Conservation (phyloP, 768 basidiomycete species). For the Mycena rosella region DNA sequence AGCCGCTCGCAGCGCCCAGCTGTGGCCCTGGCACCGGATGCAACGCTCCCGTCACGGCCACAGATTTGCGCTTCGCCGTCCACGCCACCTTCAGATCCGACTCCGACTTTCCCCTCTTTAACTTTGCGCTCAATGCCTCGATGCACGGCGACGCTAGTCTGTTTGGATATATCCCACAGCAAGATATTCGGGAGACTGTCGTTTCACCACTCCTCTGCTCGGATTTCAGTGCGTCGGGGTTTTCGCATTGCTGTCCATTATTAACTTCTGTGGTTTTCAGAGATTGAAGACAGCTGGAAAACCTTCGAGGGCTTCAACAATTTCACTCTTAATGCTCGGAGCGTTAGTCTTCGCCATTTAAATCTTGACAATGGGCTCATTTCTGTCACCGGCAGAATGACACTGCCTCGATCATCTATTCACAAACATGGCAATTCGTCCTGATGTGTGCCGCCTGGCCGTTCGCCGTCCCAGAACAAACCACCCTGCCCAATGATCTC, state of each 20-base stretch:
- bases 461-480: slow-evolving; percentile 1
- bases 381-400: slow-evolving; percentile 15
- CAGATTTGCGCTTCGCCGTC: slow-evolving; percentile 21
- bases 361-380: background rate
- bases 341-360: slow-evolving; percentile 6
- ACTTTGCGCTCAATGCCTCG: slow-evolving; percentile 21
- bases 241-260: background rate
- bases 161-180: slow-evolving; percentile 17
- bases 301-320: slow-evolving; percentile 21
- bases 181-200: slow-evolving; percentile 26
- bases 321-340: slow-evolving; percentile 9
- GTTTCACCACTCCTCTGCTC: slow-evolving; percentile 23
- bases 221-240: slow-evolving; percentile 23
- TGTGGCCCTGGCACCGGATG: slow-evolving; percentile 25
- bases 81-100: background rate
- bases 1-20: slow-evolving; percentile 26
- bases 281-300: slow-evolving; percentile 4
- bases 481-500: slow-evolving; percentile 12
- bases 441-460: slow-evolving; percentile 30
- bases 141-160: slow-evolving; percentile 28
- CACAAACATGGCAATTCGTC: slow-evolving; percentile 27
- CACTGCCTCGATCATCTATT: slow-evolving; percentile 25
- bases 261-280: background rate
- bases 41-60: slow-evolving; percentile 25
- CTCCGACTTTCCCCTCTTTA: slow-evolving; percentile 31